Evolutionary conservation across 305 asterid genomes (phyloP), one percentile per base, ranked within the genome.

Genomic region (Plantago lanceolata): DNA sequence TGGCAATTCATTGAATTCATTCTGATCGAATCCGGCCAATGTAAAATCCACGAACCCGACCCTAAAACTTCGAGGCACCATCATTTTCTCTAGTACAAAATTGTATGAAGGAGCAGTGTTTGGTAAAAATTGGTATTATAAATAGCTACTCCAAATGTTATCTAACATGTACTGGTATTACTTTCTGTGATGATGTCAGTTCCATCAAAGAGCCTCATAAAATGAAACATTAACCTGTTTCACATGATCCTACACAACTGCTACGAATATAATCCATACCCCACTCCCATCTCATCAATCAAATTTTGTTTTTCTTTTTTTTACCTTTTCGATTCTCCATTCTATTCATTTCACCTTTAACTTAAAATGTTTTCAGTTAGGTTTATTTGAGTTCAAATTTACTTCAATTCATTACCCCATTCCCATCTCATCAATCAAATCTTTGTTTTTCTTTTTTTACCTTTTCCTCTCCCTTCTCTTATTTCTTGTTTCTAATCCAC

Each of bases 261-360:
- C 61, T 60, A 74, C 69, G 66, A 67, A 65, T 19, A 37, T 57
- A n/a, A n/a, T n/a, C n/a, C n/a, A n/a, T n/a, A n/a, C 72, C 75
- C 59, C 78, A 74, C n/a, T n/a, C 89, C 78, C 68, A 73, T 83
- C 94, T 67, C 70, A 51, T 88, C 89, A 88, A 74, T 85, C 94
- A 76, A 76, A 63, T 79, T 68, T 57, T 55, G 70, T 71, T 74
- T 52, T n/a, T n/a, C n/a, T n/a, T n/a, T n/a, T n/a, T n/a, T 69
- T 57, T 66, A 49, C 29, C 68, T 64, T 37, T 4, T 63, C 20
- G n/a, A n/a, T 70, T n/a, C 57, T 24, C 12, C 52, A 59, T 72
- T 56, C 20, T 51, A 19, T 61, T 54, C n/a, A 13, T 54, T 54
- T 54, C 26, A n/a, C n/a, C n/a, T n/a, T n/a, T n/a, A n/a, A n/a